Evolutionary conservation across 441 rosid species (phyloP), one percentile per base, ranked within the genome.

Genomic region (Pelargonium cotyledonis): DNA sequence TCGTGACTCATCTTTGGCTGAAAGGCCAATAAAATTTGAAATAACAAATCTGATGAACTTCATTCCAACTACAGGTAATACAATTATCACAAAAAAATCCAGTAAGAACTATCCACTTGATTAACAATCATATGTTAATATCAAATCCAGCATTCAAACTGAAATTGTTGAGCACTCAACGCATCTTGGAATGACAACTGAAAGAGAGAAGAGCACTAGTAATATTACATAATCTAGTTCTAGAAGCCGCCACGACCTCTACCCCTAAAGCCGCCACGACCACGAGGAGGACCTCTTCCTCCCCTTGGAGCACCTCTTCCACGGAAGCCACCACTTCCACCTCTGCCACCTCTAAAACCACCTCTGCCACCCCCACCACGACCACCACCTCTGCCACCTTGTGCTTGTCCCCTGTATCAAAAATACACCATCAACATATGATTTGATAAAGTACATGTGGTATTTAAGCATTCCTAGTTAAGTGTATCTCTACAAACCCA

Each of bases 271-370:
- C 84, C 82, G 65, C 96, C 82, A 58, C 91, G 86, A 23, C 86
- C 87, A 64, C 94, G 70, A 8, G 84, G 68, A 63, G 83, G 80
- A 38, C 90, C 86, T 89, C 80, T 84, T 85, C 81, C 90, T 82
- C 72, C 90, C 91, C 96, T 97, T 88, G 68, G 94, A 89, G 62
- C 98, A 96, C 51, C 76, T 79, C 62, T 87, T 69, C 98, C 98
- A 92, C 68, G 69, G 85, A 44, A 84, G 75, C 68, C 91, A 89
- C 69, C 78, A 10, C 77, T 66, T 81, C 68, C 47, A 40, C 74
- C 73, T 65, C 75, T 60, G 26, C 69, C 67, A 62, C 72, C 26
- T 65, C 79, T 5, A 73, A 51, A 66, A 79, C 85, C 5, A 75
- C 80, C 29, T 80, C 70, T 47, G 31, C 14, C 5, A 58, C 79